Base-by-base conservation (phyloP, 495 filamentous ascomycete genomes). In the Aspergillus saccharolyticus region DNA sequence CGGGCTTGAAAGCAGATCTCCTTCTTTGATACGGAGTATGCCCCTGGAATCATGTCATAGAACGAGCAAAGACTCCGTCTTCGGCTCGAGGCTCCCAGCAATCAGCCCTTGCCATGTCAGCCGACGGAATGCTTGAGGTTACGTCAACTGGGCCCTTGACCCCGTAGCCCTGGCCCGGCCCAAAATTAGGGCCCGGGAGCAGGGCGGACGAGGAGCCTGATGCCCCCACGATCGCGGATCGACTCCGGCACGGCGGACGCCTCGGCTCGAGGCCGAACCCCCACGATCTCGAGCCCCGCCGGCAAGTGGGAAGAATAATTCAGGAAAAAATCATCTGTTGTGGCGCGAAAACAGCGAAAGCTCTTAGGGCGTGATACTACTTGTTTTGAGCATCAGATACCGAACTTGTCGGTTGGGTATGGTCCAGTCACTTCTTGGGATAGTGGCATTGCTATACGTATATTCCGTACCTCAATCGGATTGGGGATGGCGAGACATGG, bases 201-300 rank as follows among this genome's bases (percentile, higher is more conserved):
- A 43, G 39, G 16, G 30, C 10, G 8, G 12, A 17, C 22, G n/a
- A n/a, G n/a, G n/a, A n/a, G 16, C 22, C 24, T 28, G 22, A 9
- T 18, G 17, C 18, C 47, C 47, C 47, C 47, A 24, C 47, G 22
- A 50, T 50, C 47, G 47, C 15, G 28, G 47, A 50, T 50, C 47
- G 44, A 12, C 44, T 22, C 9, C 18, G 24, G 21, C 10, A 7
- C 21, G 22, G 17, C 10, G 2, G 44, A n/a, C 46, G 50, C 48
- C 55, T 57, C 55, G 55, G 20, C 33, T 33, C 55, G 55, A 57
- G 55, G 53, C 44, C 44, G 5, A 39, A 39, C 7, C 4, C 33
- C 33, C 33, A 39, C n/a, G n/a, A 39, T 8, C 33, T 5, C 33
- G 2, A 39, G 33, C 33, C 33, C 10, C 14, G 14, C 33, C n/a